Base-by-base conservation (phyloP, 768 basidiomycete species). In the Galerina marginata region DNA sequence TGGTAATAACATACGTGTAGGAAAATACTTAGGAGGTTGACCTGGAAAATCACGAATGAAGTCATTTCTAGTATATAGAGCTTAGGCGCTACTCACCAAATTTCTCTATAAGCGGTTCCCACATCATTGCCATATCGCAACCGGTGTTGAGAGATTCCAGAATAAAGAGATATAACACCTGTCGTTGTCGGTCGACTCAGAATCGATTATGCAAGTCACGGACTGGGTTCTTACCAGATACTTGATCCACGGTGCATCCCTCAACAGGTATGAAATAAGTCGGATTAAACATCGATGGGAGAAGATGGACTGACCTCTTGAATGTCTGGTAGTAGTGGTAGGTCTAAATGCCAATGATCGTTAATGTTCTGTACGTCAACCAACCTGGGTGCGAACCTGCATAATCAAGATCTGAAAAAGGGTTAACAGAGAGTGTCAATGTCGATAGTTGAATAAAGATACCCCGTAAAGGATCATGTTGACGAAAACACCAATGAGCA, bases 391-490 rank as follows among this genome's bases (percentile, higher is more conserved):
- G 45, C 16, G 12, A 49, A 79, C 76, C 71, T 78, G 78, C 9
- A 73, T 69, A 15, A 78, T 60, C 50, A 56, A 57, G 38, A 43
- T 44, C 49, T 37, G 20, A 44, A 33, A 9, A 42, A 51, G 39
- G 43, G 44, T 55, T 26, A 38, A 16, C 46, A 47, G 3, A n/a
- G 2, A 50, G 16, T 14, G 42, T 48, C 14, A 11, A 42, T n/a
- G 12, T 33, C 25, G 10, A 26, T 49, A 44, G 16, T 57, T 6
- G 52, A 39, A 40, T 26, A 5, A 4, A 66, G 74, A 59, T 60
- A 82, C 81, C 61, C 81, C 81, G 60, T 79, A 83, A 38, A 83
- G 73, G 62, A 82, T 76, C 71, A 79, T 76, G 58, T 81, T 81
- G 39, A 76, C 63, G 58, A 74, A 77, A 15, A 72, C 72, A 29